These are phyloP conservation scores for Nicotiana paniculata DNA, from an alignment of 257 asterid species.

Conservation along the genomic window DNA sequence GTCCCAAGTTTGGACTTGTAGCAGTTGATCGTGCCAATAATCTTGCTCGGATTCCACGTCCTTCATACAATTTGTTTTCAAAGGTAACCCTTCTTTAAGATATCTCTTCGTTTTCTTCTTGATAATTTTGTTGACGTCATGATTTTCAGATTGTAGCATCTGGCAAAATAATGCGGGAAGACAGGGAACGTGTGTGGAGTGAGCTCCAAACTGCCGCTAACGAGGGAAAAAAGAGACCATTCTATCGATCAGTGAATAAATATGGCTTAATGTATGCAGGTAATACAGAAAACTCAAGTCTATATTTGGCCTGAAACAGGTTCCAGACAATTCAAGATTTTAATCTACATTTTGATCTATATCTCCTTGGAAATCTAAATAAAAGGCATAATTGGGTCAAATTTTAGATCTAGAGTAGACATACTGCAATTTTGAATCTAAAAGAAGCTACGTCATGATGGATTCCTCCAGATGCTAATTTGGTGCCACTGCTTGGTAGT, in stretches of 20 bases:
- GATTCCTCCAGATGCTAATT: not conserved
- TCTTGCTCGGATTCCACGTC: slow-evolving; percentile 79
- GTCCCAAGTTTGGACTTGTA: slow-evolving; percentile 93
- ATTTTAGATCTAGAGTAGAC: not conserved
- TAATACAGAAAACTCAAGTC: slow-evolving; percentile 19
- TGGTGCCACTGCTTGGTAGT: slow-evolving; percentile 1
- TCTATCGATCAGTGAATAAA: slow-evolving; percentile 69
- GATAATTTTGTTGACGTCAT: not conserved
- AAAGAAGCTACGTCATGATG: not conserved
- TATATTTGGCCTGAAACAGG: not conserved
- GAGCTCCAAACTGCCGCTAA: slow-evolving; percentile 71
- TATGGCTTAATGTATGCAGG: slow-evolving; percentile 95
- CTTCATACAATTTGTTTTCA: slow-evolving; percentile 68
- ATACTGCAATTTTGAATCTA: not conserved
- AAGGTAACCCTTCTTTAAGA: slow-evolving; percentile 33
- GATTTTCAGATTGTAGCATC: slow-evolving; percentile 64
- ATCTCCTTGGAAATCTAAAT: not conserved
- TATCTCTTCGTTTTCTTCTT: not conserved
- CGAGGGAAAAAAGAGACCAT: slow-evolving; percentile 67
- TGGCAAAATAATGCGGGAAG: slow-evolving; percentile 57
- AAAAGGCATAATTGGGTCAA: not conserved
- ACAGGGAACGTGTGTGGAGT: slow-evolving; percentile 66
- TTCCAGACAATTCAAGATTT: not conserved
- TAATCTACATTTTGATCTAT: not conserved
- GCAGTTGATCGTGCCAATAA: slow-evolving; percentile 78